These are phyloP conservation scores for Diaporthe vexans DNA, from an alignment of 2,329 filamentous ascomycete genomes.

Conservation along the genomic window DNA sequence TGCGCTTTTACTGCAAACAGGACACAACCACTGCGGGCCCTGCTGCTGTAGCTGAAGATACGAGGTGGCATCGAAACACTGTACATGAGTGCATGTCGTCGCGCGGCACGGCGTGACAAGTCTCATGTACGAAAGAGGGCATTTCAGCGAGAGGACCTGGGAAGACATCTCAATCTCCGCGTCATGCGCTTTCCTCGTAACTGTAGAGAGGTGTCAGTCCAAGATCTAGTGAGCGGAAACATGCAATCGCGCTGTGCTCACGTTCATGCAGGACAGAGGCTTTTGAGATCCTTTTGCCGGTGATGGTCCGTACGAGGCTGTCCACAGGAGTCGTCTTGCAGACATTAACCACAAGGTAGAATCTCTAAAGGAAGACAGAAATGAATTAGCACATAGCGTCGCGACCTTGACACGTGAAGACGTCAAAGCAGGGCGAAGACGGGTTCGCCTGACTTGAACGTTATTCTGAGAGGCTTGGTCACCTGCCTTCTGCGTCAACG, in stretches of 20 bases:
- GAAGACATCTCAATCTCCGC: conserved; percentile 92
- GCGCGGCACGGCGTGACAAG: conserved; percentile 86
- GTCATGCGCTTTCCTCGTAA: conserved; percentile 85
- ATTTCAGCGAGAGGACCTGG: conserved; percentile 90
- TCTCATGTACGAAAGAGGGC: conserved; percentile 88
- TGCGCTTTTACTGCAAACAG: conserved; percentile 88
- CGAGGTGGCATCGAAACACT: conserved; percentile 94
- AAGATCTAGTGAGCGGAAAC: conserved; percentile 41
- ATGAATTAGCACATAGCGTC: conserved; percentile 27
- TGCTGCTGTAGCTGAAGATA: conserved; percentile 97
- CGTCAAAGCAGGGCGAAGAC: conserved; percentile 33
- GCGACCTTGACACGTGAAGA: conserved; percentile 10
- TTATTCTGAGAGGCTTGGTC: conserved; percentile 36
- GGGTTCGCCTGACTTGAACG: conserved; percentile 43
- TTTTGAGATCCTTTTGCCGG: conserved; percentile 81
- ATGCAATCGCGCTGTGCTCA: conserved; percentile 59
- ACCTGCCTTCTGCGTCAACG: conserved; percentile 84
- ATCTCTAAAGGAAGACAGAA: conserved; percentile 67
- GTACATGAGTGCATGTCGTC: conserved; percentile 85
- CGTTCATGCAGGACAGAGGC: conserved; percentile 86
- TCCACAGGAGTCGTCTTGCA: conserved; percentile 81
- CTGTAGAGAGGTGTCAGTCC: conserved; percentile 58
- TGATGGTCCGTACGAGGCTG: conserved; percentile 77
- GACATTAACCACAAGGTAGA: conserved; percentile 79
- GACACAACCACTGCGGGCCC: conserved; percentile 96